Evolutionary conservation across 306 rosid species (phyloP).

Genomic region (Cicer pinnatifidum): DNA sequence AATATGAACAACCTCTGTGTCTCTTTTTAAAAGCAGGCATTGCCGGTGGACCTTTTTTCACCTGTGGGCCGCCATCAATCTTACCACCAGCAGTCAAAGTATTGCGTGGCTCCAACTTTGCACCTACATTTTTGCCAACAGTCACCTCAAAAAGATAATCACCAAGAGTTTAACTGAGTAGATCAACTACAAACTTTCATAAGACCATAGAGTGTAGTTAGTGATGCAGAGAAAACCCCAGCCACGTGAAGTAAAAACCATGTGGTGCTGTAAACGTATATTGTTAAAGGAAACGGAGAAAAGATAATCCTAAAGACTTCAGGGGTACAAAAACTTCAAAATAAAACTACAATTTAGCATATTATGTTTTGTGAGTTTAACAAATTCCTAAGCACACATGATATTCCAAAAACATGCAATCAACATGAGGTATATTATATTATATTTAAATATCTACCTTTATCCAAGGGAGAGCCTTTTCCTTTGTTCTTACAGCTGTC

Average conservation of each 20-base stretch:
- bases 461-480: conserved; percentile 50
- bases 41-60: conserved; percentile 67
- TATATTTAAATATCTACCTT: conserved; percentile 58
- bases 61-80: conserved; percentile 53
- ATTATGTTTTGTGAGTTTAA: not conserved
- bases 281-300: conserved; percentile 7
- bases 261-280: conserved; percentile 27
- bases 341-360: conserved; percentile 17
- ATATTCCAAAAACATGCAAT: conserved; percentile 23
- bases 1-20: conserved; percentile 90
- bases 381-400: conserved; percentile 2
- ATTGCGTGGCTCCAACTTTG: conserved; percentile 50
- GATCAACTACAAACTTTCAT: conserved; percentile 35
- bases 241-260: conserved; percentile 27
- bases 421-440: conserved; percentile 30
- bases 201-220: conserved; percentile 14
- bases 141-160: conserved; percentile 37
- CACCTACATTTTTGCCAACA: conserved; percentile 50
- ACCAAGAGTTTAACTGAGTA: conserved; percentile 44
- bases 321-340: conserved; percentile 31
- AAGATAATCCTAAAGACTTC: conserved; percentile 6
- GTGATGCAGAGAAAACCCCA: conserved; percentile 37
- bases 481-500: conserved; percentile 56
- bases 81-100: conserved; percentile 46
- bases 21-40: conserved; percentile 82